Evolutionary conservation across 768 basidiomycete species (phyloP).

Genomic region (Rhodotorula kratochvilovae): DNA sequence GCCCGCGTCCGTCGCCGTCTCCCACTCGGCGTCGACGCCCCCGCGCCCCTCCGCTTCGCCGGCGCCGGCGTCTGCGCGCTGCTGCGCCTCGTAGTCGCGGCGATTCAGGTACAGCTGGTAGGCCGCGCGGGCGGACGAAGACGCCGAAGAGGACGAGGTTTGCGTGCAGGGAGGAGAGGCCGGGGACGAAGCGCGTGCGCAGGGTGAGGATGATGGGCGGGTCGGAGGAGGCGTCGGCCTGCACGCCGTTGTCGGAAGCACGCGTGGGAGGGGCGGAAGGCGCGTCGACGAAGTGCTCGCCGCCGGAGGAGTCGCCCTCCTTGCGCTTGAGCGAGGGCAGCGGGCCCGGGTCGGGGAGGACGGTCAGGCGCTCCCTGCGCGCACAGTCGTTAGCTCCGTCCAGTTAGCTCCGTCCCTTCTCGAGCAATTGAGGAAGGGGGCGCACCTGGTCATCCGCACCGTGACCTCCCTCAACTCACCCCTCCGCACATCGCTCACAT

Average conservation of each 20-base stretch:
- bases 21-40: background rate
- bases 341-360: background rate
- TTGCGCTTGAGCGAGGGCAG: background rate
- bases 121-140: background rate
- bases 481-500: background rate
- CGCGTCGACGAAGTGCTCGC: background rate
- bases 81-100: background rate
- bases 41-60: background rate
- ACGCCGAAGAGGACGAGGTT: slow-evolving; percentile 5
- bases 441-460: background rate
- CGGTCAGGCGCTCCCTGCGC: background rate
- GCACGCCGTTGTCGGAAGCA: background rate
- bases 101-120: slow-evolving; percentile 12
- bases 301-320: background rate
- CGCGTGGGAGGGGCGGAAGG: background rate
- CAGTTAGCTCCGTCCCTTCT: no score
- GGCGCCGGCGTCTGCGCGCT: background rate
- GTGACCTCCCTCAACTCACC: background rate
- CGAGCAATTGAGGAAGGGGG: no score
- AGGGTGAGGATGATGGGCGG: background rate
- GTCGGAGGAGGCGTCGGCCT: background rate
- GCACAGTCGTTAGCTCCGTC: no score
- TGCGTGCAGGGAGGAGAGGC: background rate
- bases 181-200: slow-evolving; percentile 4
- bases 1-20: background rate